A percentile compares a stretch with the other conserved stretches of the same genome.
Evolutionary conservation across 345 rosid genomes (phyloP).

Genomic region (Draba incana): DNA sequence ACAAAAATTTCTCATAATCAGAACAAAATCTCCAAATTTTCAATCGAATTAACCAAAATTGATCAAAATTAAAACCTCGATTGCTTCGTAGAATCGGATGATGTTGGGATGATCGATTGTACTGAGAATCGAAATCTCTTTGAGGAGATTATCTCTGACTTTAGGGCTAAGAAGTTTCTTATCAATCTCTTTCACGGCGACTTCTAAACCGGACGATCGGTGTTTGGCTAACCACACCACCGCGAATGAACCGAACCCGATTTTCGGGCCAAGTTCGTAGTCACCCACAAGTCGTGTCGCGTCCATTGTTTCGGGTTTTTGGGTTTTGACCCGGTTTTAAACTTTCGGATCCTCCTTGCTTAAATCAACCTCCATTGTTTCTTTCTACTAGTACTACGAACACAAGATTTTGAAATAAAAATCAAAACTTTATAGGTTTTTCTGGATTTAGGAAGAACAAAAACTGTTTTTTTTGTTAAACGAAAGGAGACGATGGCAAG

Average conservation of each 20-base stretch:
- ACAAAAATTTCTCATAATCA: not conserved
- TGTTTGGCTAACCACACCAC: slow-evolving; percentile 71
- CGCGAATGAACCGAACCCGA: slow-evolving; percentile 84
- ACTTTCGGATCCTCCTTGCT: slow-evolving; percentile 19
- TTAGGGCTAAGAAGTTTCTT: slow-evolving; percentile 63
- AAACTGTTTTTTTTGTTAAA: slow-evolving; percentile 24
- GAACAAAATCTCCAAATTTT: not conserved
- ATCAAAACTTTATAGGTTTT: not conserved
- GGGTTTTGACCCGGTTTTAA: slow-evolving; percentile 41
- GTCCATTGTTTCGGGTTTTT: slow-evolving; percentile 47
- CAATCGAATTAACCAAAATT: not conserved
- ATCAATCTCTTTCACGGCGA: slow-evolving; percentile 82
- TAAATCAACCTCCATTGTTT: slow-evolving; percentile 41
- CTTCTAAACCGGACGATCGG: slow-evolving; percentile 54
- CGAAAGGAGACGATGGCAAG: slow-evolving; percentile 18
- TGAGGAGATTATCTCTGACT: slow-evolving; percentile 66
- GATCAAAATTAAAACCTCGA: slow-evolving; percentile 44
- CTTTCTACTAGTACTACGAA: not conserved
- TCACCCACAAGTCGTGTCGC: slow-evolving; percentile 54
- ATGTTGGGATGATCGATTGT: slow-evolving; percentile 77
- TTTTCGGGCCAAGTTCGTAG: slow-evolving; percentile 64
- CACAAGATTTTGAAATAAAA: slow-evolving; percentile 15
- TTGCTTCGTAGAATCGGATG: slow-evolving; percentile 54
- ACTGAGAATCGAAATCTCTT: slow-evolving; percentile 77
- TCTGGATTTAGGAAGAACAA: slow-evolving; percentile 11